Percentiles rank a stretch among this genome's conserved stretches.
phyloP scores from a whole-genome alignment of 2,329 filamentous ascomycete genomes.

The Purpureocillium lavendulum region DNA sequence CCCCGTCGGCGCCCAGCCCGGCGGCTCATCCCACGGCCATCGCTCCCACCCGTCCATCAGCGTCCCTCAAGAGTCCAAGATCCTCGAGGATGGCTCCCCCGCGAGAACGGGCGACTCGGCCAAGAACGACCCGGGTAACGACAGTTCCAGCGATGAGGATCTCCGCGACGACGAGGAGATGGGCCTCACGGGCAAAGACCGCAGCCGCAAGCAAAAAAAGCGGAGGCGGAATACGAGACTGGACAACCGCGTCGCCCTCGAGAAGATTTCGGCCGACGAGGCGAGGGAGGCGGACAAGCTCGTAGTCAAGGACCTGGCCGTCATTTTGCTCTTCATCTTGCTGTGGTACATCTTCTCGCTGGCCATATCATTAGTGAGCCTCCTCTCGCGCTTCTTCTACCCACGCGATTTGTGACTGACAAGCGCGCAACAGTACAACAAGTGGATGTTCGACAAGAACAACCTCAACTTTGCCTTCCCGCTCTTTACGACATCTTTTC shows the following conservation, averaged over 20 bases:
- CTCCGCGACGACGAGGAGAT: conserved; percentile 83
- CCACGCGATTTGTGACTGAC: too few relatives aligned
- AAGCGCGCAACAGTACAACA: conserved; percentile 67
- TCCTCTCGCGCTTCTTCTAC: not conserved
- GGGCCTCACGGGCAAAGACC: conserved; percentile 68
- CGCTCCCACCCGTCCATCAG: conserved; percentile 7
- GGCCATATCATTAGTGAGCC: conserved; percentile 77
- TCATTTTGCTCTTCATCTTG: conserved; percentile 75
- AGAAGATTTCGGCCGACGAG: conserved; percentile 60
- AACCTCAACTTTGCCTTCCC: conserved; percentile 88
- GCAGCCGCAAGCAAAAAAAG: conserved; percentile 57
- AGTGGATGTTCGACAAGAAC: conserved; percentile 94
- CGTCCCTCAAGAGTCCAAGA: conserved; percentile 33
- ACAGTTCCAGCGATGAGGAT: conserved; percentile 62
- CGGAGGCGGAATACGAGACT: conserved; percentile 59
- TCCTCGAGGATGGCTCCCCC: conserved; percentile 32
- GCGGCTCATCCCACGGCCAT: conserved; percentile 1
- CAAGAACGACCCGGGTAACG: conserved; percentile 31
- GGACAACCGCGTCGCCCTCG: conserved; percentile 59
- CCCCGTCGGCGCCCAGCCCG: conserved; percentile 15
- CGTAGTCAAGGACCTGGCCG: conserved; percentile 57
- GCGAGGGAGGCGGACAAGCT: conserved; percentile 67
- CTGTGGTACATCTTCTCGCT: conserved; percentile 90
- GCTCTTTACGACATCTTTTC: conserved; percentile 86
- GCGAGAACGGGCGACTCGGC: conserved; percentile 13